A percentile compares a stretch with the other conserved stretches of the same genome.
Conservation (phyloP, 805 yeast species). For the Naumovozyma dairenensis region DNA sequence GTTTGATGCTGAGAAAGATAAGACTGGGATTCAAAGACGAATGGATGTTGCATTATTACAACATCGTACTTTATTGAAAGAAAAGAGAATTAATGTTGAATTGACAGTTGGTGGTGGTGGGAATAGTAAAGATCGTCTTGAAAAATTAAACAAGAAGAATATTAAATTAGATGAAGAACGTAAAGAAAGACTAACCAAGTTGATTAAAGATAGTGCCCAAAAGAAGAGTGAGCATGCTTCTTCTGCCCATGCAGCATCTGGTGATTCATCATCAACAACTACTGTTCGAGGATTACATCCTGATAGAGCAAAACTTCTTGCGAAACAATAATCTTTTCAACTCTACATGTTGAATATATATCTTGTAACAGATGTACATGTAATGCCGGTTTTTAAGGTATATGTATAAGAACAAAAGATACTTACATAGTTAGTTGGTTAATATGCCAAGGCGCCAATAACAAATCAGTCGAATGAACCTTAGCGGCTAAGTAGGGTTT, state of each 20-base stretch:
- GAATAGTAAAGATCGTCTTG: conserved; percentile 55
- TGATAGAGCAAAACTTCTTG: conserved; percentile 47
- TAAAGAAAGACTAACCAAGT: conserved; percentile 42
- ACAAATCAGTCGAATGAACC: neutral
- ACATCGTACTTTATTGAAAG: conserved; percentile 64
- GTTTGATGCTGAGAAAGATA: conserved; percentile 42
- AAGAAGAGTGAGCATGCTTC: conserved; percentile 25
- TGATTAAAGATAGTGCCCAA: conserved; percentile 33
- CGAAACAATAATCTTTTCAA: no score
- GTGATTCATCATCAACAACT: conserved; percentile 6
- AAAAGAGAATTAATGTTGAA: conserved; percentile 85
- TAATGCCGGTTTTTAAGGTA: neutral
- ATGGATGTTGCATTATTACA: conserved; percentile 78
- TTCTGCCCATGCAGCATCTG: conserved; percentile 1
- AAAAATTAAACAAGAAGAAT: conserved; percentile 73
- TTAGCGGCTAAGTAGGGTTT: no score
- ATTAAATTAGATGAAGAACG: conserved; percentile 65
- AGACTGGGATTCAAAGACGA: conserved; percentile 55
- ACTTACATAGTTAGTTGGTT: conserved; percentile 3
- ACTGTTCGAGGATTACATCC: conserved; percentile 40
- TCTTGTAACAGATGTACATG: conserved; percentile 2
- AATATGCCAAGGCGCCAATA: neutral
- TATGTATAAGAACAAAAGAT: conserved; percentile 8
- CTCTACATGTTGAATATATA: no score
- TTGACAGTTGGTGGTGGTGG: conserved; percentile 98